Evolutionary conservation across 257 asterid species (phyloP).

Genomic region (Nicotiana attenuata): DNA sequence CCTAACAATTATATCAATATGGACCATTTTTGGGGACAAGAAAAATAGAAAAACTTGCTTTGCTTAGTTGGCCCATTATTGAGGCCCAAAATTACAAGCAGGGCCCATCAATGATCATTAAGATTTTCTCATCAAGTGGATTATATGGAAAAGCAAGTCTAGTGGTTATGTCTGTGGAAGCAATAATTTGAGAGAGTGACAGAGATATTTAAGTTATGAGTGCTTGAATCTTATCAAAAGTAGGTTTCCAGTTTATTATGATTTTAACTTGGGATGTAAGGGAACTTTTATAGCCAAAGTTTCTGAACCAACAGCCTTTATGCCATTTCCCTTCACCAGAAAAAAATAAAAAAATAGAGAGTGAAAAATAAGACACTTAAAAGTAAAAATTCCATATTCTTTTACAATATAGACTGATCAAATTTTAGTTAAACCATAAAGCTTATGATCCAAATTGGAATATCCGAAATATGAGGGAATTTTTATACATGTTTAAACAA

Average conservation of each 20-base stretch:
- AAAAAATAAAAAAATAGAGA: background rate
- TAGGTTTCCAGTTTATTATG: background rate
- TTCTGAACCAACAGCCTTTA: background rate
- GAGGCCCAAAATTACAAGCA: background rate
- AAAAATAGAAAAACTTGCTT: background rate
- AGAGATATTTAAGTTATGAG: background rate
- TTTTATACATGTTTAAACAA: no score
- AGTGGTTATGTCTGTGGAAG: background rate
- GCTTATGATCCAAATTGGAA: no score
- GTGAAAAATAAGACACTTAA: background rate
- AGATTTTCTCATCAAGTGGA: background rate
- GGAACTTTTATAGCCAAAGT: background rate
- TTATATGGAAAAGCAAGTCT: background rate
- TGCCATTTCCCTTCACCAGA: background rate
- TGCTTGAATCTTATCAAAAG: background rate
- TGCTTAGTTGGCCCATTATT: background rate
- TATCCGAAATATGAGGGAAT: no score
- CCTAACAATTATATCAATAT: background rate
- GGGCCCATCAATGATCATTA: background rate
- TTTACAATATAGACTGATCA: no score
- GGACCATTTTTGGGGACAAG: background rate
- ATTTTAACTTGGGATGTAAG: background rate
- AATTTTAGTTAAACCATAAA: no score
- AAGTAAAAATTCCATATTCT: no score
- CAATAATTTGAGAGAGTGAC: background rate